These are phyloP conservation scores for Prunus persica DNA, from an alignment of 306 rosid genomes.

Conservation along the genomic window DNA sequence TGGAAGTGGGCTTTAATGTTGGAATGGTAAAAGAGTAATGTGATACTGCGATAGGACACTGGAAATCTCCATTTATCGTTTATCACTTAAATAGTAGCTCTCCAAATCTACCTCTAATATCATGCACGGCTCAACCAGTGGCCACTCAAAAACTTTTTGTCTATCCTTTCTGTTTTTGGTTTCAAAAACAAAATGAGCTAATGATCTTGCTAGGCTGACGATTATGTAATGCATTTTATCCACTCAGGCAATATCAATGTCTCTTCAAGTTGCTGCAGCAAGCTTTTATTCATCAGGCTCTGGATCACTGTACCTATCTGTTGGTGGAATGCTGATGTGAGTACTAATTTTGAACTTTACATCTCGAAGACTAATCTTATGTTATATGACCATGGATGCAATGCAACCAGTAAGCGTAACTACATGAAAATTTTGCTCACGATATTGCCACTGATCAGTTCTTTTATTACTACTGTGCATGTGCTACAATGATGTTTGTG, in stretches of 20 bases:
- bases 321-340: slow-evolving; percentile 94
- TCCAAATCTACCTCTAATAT: not conserved
- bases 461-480: not conserved
- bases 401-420: slow-evolving; percentile 17
- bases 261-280: slow-evolving; percentile 74
- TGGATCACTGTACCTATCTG: slow-evolving; percentile 68
- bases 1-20: not conserved
- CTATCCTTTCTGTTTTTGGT: not conserved
- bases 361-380: slow-evolving; percentile 13
- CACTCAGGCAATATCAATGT: slow-evolving; percentile 67
- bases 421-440: not conserved
- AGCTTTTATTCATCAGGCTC: slow-evolving; percentile 43
- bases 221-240: slow-evolving; percentile 14
- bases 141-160: not conserved
- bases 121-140: not conserved
- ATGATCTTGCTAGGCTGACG: slow-evolving; percentile 1
- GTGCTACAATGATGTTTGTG: not conserved
- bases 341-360: slow-evolving; percentile 29
- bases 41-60: not conserved
- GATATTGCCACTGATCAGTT: not conserved
- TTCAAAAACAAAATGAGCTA: not conserved
- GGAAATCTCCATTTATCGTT: not conserved
- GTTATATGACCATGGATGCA: slow-evolving; percentile 6
- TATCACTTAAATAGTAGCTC: not conserved
- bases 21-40: not conserved